A percentile compares a stretch with the other conserved stretches of the same genome.
phyloP scores from a whole-genome alignment of 2,329 filamentous ascomycete species.

The Paraphoma chrysanthemicola region DNA sequence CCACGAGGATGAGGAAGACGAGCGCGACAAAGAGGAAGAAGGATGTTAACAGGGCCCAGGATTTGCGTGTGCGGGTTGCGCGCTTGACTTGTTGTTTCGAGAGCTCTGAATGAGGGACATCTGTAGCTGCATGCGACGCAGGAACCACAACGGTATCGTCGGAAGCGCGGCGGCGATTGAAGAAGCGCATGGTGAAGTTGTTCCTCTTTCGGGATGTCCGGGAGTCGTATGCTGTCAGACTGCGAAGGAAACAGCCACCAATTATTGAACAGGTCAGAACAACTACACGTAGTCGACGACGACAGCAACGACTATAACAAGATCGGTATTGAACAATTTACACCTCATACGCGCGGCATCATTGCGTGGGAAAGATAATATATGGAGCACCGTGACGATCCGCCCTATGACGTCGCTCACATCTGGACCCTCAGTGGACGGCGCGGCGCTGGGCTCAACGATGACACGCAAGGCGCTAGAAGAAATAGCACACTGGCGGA shows the following conservation, averaged over 20 bases:
- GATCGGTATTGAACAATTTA: conserved; percentile 6
- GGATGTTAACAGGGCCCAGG: conserved; percentile 70
- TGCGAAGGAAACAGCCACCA: conserved; percentile 1
- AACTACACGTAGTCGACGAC: neutral
- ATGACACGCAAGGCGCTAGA: conserved; percentile 21
- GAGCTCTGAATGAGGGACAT: conserved; percentile 34
- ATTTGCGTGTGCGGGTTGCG: conserved; percentile 58
- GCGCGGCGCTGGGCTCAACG: conserved; percentile 9
- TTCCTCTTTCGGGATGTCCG: neutral
- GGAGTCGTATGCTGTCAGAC: neutral
- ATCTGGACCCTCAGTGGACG: conserved; percentile 8
- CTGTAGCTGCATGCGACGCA: conserved; percentile 15
- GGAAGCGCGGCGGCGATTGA: conserved; percentile 28
- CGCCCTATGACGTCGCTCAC: conserved; percentile 30
- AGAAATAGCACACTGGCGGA: conserved; percentile 7
- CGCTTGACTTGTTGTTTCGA: conserved; percentile 47
- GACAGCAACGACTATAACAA: neutral
- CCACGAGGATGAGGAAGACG: conserved; percentile 80
- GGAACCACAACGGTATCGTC: conserved; percentile 20
- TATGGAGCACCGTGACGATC: conserved; percentile 24
- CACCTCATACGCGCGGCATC: conserved; percentile 29
- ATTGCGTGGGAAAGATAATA: conserved; percentile 23
- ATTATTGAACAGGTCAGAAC: conserved; percentile 1
- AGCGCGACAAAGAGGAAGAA: conserved; percentile 76
- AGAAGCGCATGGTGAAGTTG: conserved; percentile 25